A percentile compares a stretch with the other conserved stretches of the same genome.
phyloP scores from a whole-genome alignment of 1,139 yeast species.

The Pichia sp. region DNA sequence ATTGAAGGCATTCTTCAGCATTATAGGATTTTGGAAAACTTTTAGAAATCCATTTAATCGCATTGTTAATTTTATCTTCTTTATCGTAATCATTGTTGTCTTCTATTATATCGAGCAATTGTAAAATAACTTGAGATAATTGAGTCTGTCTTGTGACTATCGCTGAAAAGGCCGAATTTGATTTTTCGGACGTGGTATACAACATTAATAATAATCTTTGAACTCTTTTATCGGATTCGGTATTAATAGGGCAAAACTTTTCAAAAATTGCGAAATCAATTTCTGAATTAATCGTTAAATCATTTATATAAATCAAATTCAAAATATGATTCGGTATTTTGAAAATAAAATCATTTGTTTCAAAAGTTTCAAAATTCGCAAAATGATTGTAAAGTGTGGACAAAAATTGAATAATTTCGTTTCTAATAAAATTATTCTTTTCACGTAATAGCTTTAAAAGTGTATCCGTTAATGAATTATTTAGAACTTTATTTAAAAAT shows the following conservation, averaged over 20 bases:
- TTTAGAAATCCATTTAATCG: slow-evolving; percentile 58
- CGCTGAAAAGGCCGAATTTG: slow-evolving; percentile 61
- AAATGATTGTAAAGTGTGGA: slow-evolving; percentile 45
- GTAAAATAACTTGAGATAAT: slow-evolving; percentile 38
- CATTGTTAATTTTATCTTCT: slow-evolving; percentile 43
- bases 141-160: slow-evolving; percentile 64
- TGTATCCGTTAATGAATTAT: slow-evolving; percentile 43
- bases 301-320: slow-evolving; percentile 70
- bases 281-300: slow-evolving; percentile 56
- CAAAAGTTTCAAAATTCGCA: slow-evolving; percentile 20
- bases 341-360: slow-evolving; percentile 33
- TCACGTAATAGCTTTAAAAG: slow-evolving; percentile 65
- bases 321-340: slow-evolving; percentile 65
- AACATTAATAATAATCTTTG: slow-evolving; percentile 47
- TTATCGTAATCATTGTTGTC: slow-evolving; percentile 28
- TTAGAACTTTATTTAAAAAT: slow-evolving; percentile 37
- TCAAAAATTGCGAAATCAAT: slow-evolving; percentile 62
- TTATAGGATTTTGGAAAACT: slow-evolving; percentile 46
- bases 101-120: slow-evolving; percentile 36
- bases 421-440: slow-evolving; percentile 59
- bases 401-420: slow-evolving; percentile 48
- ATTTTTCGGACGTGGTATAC: slow-evolving; percentile 46
- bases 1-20: slow-evolving; percentile 43
- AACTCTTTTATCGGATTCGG: slow-evolving; percentile 40
- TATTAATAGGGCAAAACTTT: slow-evolving; percentile 50